Conservation (phyloP, 148 eudicot species). For the Spergularia marina region DNA sequence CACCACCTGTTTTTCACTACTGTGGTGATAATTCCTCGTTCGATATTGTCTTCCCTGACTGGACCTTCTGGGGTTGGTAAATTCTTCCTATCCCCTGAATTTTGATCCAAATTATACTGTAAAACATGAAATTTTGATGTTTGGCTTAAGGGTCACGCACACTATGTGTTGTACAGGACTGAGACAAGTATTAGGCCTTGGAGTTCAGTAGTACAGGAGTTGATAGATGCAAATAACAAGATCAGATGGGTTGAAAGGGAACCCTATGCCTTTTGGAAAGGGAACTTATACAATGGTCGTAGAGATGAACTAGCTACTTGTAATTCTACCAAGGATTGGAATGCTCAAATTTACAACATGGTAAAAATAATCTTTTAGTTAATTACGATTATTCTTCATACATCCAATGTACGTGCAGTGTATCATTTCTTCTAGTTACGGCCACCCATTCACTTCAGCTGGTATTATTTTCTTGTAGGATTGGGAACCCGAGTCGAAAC, state of each 20-base stretch:
- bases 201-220: slow-evolving; percentile 37
- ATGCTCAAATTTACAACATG: slow-evolving; percentile 41
- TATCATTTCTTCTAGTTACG: too few relatives aligned
- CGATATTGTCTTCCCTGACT: slow-evolving; percentile 66
- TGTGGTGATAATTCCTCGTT: slow-evolving; percentile 37
- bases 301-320: slow-evolving; percentile 38
- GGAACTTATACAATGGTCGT: slow-evolving; percentile 37
- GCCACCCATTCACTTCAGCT: too few relatives aligned
- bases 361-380: slow-evolving; percentile 23
- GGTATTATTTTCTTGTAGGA: slow-evolving; percentile 32
- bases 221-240: slow-evolving; percentile 47
- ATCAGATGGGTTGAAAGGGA: slow-evolving; percentile 43
- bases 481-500: slow-evolving; percentile 45
- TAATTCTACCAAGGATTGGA: slow-evolving; percentile 43
- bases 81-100: neutral
- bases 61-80: slow-evolving; percentile 87
- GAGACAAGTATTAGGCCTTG: slow-evolving; percentile 59
- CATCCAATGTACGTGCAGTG: too few relatives aligned
- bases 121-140: neutral
- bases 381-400: too few relatives aligned
- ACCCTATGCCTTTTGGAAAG: slow-evolving; percentile 59
- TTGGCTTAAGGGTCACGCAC: neutral
- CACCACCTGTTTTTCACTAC: slow-evolving; percentile 55
- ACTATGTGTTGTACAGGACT: slow-evolving; percentile 30
- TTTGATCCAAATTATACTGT: neutral